A percentile compares a stretch with the other conserved stretches of the same genome.
Conservation (phyloP, 345 rosid species). For the Sonneratia alba region DNA sequence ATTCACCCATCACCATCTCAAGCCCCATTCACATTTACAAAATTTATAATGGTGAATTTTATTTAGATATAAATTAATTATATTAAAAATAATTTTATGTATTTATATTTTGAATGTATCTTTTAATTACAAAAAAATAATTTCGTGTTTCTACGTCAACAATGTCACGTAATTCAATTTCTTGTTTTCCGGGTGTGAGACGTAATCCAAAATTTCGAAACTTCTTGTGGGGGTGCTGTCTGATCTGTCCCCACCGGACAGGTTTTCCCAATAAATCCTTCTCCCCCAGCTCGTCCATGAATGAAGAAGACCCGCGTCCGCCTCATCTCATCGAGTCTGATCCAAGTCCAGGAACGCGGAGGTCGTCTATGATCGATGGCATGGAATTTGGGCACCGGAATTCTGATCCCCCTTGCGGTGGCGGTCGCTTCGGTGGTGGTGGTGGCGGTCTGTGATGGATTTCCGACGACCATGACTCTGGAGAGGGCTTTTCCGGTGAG, state of each 20-base stretch:
- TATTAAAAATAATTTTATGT: too few species aligned
- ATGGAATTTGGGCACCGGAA: conserved; percentile 1
- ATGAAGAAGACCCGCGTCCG: background rate
- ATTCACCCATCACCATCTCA: too few species aligned
- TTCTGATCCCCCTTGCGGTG: conserved; percentile 14
- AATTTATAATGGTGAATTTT: too few species aligned
- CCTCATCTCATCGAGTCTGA: background rate
- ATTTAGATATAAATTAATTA: too few species aligned
- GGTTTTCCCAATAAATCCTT: background rate
- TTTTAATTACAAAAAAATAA: too few species aligned
- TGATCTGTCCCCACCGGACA: background rate
- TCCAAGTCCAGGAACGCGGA: background rate
- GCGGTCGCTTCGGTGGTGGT: conserved; percentile 14
- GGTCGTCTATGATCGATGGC: conserved; percentile 12
- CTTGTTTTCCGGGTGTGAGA: too few species aligned
- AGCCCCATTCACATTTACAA: too few species aligned
- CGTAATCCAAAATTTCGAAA: conserved; percentile 6
- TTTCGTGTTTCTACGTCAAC: too few species aligned
- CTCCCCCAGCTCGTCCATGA: background rate
- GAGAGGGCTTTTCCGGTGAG: conserved; percentile 46
- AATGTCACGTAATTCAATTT: too few species aligned
- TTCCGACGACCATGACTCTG: conserved; percentile 21
- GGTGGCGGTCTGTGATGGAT: conserved; percentile 21
- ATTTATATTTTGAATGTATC: too few species aligned
- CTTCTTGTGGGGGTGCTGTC: background rate